Evolutionary conservation across 2,329 filamentous ascomycete genomes (phyloP).

Genomic region (Talaromyces pinophilus): DNA sequence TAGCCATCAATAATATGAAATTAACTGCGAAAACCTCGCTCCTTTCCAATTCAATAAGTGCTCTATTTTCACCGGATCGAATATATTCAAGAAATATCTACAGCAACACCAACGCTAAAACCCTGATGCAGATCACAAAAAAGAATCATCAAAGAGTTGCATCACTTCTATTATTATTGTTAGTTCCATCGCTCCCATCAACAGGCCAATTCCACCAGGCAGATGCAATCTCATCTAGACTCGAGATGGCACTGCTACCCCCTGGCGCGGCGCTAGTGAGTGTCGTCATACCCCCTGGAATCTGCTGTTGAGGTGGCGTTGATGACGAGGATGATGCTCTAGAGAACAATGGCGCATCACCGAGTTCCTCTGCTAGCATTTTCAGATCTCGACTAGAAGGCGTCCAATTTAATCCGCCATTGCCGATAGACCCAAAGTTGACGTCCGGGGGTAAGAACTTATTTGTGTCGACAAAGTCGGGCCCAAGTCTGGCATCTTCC

Average conservation of each 20-base stretch:
- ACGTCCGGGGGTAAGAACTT: conserved; percentile 14
- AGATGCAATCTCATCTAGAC: conserved; percentile 15
- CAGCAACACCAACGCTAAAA: background rate
- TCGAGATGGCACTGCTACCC: conserved; percentile 4
- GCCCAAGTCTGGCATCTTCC: conserved; percentile 1
- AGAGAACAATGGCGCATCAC: conserved; percentile 18
- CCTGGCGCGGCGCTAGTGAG: background rate
- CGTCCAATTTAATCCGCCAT: conserved; percentile 20
- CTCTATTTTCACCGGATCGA: no score
- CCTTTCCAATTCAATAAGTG: no score
- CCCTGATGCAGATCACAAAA: background rate
- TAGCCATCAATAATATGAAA: no score
- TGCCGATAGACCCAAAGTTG: conserved; percentile 13
- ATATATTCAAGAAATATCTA: background rate
- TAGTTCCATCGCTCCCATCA: background rate
- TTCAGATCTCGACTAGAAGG: conserved; percentile 22
- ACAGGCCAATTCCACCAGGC: conserved; percentile 21
- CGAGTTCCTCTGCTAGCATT: conserved; percentile 21
- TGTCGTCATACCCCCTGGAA: conserved; percentile 1
- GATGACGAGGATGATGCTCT: conserved; percentile 14
- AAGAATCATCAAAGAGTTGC: background rate
- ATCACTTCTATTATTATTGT: background rate
- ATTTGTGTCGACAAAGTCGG: conserved; percentile 1
- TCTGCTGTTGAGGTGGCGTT: background rate
- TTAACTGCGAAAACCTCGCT: no score